Evolutionary conservation across 169 alveolate genomes (phyloP), one percentile per base, ranked within the genome.

Genomic region (Ichthyophthirius multifiliis): DNA sequence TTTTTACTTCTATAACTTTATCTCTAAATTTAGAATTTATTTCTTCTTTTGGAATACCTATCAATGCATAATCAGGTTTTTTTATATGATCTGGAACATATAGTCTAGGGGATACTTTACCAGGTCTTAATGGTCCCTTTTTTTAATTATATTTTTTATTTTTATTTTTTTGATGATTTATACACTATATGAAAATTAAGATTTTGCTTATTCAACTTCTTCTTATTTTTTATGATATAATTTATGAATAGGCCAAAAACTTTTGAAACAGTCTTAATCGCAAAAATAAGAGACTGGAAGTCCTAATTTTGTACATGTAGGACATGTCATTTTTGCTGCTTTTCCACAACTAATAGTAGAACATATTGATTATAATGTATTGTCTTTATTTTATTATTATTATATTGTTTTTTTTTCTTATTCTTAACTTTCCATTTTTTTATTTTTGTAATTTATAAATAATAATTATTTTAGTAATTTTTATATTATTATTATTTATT

Each of bases 11-110:
- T 73, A 96, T 92, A 30, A 82, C 75, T 55, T 93, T 90, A 74
- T 95, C 55, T 13, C 80, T 44, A 35, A 45, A 74, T 35, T 63
- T 89, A 44, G 89, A 88, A 63, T 75, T 82, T 43, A 88, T 86
- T 82, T 97, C 99, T n/a, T 97, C 87, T 32, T 89, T 81, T 23
- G 99, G 99, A 31, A 89, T 76, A 18, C 99, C 99, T 55, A 94
- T 95, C 45, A 74, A 78, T 2, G 99, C 99, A 91, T 98, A 98
- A 76, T 98, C 99, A 2, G 99, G 99, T 32, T 85, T 91, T 76
- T 93, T 90, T 9, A 98, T 97, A 65, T 94, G 97, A 2, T 93
- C 92, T 15, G 99, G 99, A 5, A 98, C 98, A 37, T 79, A 67
- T 48, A 97, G 94, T 46, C 82, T 87, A 27, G 92, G 90, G 16